Percentiles rank a stretch among this genome's conserved stretches.
These are phyloP conservation scores for Candida mesenterica DNA, from an alignment of 1,139 yeast genomes.

Conservation along the genomic window DNA sequence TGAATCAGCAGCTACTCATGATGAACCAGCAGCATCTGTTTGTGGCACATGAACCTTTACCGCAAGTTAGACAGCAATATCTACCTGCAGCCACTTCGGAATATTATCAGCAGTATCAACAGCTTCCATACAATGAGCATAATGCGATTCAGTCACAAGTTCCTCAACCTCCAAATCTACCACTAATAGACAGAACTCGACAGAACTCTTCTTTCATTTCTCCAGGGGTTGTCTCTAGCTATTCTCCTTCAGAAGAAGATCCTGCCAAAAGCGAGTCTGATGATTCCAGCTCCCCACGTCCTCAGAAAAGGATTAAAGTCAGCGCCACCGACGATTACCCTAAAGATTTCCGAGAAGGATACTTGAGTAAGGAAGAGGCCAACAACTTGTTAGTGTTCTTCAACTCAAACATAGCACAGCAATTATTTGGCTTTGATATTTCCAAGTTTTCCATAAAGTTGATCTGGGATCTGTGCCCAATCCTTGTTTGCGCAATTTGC, in stretches of 20 bases:
- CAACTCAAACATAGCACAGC: constrained; percentile 57
- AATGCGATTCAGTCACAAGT: constrained; percentile 1
- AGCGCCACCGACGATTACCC: constrained; percentile 11
- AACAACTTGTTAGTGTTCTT: constrained; percentile 50
- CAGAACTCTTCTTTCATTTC: background rate
- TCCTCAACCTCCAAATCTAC: background rate
- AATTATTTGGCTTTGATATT: constrained; percentile 64
- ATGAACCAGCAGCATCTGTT: constrained; percentile 19
- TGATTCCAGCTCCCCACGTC: background rate
- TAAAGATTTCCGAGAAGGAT: constrained; percentile 37
- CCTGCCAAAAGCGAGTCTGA: background rate
- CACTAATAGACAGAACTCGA: constrained; percentile 1
- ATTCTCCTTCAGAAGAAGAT: background rate
- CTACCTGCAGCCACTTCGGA: too few species aligned
- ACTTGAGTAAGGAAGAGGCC: constrained; percentile 45
- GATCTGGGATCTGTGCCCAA: constrained; percentile 58
- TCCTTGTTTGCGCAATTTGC: constrained; percentile 60
- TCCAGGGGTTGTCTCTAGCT: background rate
- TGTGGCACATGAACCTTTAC: background rate
- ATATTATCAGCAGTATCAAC: too few species aligned
- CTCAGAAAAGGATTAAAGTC: background rate
- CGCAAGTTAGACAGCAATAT: constrained; percentile 1
- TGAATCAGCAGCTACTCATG: constrained; percentile 30
- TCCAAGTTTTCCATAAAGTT: constrained; percentile 48
- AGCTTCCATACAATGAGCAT: background rate